A percentile compares a stretch with the other conserved stretches of the same genome.
These are phyloP conservation scores for Aureobasidium sp. DNA, from an alignment of 2,329 filamentous ascomycete species.

Conservation along the genomic window DNA sequence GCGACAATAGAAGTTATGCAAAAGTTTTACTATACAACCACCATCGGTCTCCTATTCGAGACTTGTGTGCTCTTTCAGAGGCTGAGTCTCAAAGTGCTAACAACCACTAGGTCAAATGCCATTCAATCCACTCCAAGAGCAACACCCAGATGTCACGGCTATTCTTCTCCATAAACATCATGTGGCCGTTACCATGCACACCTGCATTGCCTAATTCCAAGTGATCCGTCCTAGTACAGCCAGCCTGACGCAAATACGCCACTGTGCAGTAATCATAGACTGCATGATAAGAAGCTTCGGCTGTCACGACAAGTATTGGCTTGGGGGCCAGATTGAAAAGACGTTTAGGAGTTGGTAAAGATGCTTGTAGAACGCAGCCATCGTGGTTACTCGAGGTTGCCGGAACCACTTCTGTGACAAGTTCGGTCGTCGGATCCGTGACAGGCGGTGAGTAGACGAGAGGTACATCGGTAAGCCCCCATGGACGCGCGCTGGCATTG, in stretches of 20 bases:
- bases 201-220: conserved; percentile 37
- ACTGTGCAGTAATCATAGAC: conserved; percentile 49
- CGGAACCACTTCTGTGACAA: conserved; percentile 12
- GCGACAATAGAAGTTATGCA: background rate
- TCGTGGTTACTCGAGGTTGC: conserved; percentile 19
- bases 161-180: conserved; percentile 49
- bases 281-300: conserved; percentile 47
- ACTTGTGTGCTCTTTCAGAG: background rate
- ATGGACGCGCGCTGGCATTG: conserved; percentile 20
- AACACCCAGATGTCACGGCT: conserved; percentile 36
- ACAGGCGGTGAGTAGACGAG: conserved; percentile 29
- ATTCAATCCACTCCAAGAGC: conserved; percentile 30
- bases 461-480: conserved; percentile 28
- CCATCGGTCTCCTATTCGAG: background rate
- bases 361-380: conserved; percentile 33
- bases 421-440: conserved; percentile 20
- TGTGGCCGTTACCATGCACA: conserved; percentile 48
- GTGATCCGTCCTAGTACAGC: conserved; percentile 35
- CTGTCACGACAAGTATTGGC: conserved; percentile 43
- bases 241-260: conserved; percentile 45
- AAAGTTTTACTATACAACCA: background rate
- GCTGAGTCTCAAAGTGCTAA: too few species aligned
- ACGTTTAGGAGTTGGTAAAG: conserved; percentile 31
- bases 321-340: conserved; percentile 43
- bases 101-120: background rate